phyloP scores from a whole-genome alignment of 163 green algal genomes.

The Trebouxia gelatinosa region DNA sequence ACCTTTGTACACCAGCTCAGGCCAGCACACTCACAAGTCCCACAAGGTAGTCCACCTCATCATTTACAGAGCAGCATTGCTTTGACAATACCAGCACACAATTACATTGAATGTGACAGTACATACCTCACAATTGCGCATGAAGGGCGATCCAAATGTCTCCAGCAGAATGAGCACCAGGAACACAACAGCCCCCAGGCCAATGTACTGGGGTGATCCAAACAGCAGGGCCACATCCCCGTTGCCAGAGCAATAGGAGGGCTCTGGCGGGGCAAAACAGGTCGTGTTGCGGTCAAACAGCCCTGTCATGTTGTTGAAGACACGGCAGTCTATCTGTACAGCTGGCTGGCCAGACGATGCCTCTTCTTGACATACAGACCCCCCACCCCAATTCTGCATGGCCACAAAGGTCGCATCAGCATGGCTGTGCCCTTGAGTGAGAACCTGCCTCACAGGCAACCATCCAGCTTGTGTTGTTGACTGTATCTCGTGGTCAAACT shows the following conservation, averaged over 20 bases:
- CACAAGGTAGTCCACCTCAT: no score
- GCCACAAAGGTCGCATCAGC: no score
- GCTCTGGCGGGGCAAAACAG: constrained; percentile 37
- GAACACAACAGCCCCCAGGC: constrained; percentile 70
- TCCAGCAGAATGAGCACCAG: constrained; percentile 57
- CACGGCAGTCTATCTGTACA: constrained; percentile 10
- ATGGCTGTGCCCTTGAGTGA: no score
- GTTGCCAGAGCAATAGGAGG: constrained; percentile 58
- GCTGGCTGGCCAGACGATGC: constrained; percentile 33
- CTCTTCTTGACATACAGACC: constrained; percentile 71
- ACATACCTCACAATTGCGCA: constrained; percentile 77
- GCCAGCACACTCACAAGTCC: no score
- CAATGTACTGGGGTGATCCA: constrained; percentile 69
- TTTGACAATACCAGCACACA: neutral
- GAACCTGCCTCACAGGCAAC: no score
- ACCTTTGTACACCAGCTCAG: no score
- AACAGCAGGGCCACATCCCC: constrained; percentile 75
- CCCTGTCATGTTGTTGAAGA: neutral
- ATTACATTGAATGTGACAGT: constrained; percentile 51
- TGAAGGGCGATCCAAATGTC: constrained; percentile 81
- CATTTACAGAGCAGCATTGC: neutral
- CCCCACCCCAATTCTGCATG: constrained; percentile 60
- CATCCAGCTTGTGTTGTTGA: no score
- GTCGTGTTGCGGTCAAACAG: constrained; percentile 9
- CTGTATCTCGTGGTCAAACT: no score